Evolutionary conservation across 306 rosid species (phyloP), one percentile per base, ranked within the genome.

Genomic region (Arachis hypogaea): DNA sequence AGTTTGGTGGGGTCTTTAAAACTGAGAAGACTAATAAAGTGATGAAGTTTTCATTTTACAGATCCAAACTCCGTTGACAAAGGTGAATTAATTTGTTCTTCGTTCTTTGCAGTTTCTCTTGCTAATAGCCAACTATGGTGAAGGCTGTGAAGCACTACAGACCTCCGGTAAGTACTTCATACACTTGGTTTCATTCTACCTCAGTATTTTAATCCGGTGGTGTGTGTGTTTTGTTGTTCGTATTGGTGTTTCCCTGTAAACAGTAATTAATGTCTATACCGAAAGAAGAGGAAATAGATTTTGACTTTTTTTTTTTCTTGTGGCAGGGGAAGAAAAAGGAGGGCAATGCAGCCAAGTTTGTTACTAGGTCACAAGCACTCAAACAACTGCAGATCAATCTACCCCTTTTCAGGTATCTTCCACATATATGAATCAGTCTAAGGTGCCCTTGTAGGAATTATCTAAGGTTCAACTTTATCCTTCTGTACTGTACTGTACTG

Each of bases 251-350:
- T 2, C 9, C 10, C 36, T 30, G 41, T 51, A 50, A 10, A 3
- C 47, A 63, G 42, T 4, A 3, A 8, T n/a, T 49, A 7, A 55
- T 71, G 45, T 1, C 44, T 2, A 63, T 12, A 0, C 42, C 11
- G 58, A 42, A 44, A 29, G 41, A 65, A 55, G 30, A 29, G 41
- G 40, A 7, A n/a, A 56, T 22, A 11, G 7, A 3, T 41, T 12
- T 28, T 57, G 36, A 63, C 43, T 22, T 18, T 45, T 52, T 43
- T 6, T 59, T 11, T 36, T 11, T 62, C 77, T 55, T 56, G 6
- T 9, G 50, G 7, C 85, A 94, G 97, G 97, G 99, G 44, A 84
- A 94, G 96, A 94, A 94, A 30, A 92, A 92, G 88, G 99, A 94
- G 72, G 97, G 99, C 5, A 92, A 92, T 75, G 99, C 97, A 3